Evolutionary conservation across 306 rosid species (phyloP).

Genomic region (Gastrolobium villosum): DNA sequence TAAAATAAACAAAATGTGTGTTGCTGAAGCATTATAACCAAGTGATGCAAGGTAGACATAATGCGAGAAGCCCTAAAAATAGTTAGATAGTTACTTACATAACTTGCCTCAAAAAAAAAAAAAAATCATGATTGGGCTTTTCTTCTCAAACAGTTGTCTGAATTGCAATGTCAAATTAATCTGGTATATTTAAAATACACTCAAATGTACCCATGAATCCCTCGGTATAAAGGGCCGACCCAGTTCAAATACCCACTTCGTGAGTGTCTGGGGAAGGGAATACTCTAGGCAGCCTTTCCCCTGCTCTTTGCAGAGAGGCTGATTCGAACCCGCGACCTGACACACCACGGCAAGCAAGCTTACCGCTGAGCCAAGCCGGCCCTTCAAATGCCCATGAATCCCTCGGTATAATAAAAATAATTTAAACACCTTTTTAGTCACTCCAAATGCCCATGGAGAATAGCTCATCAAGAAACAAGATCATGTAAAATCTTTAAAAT

Average conservation of each 20-base stretch:
- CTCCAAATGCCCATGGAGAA: constrained; percentile 25
- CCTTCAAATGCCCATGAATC: constrained; percentile 10
- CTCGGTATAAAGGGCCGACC: neutral
- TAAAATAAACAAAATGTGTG: constrained; percentile 7
- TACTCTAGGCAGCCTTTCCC: too few species aligned
- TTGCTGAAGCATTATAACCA: constrained; percentile 25
- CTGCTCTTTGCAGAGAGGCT: too few species aligned
- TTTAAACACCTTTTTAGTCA: neutral
- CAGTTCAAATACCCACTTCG: too few species aligned
- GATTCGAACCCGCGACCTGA: too few species aligned
- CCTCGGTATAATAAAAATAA: neutral
- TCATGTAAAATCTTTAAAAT: constrained; percentile 16
- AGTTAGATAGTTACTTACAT: neutral
- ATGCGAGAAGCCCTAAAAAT: neutral
- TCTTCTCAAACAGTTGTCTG: constrained; percentile 13
- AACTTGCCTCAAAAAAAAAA: neutral
- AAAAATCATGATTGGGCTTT: neutral
- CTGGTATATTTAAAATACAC: neutral
- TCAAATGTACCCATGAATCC: constrained; percentile 7
- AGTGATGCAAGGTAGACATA: constrained; percentile 2
- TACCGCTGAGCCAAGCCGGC: too few species aligned
- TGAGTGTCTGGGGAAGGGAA: too few species aligned
- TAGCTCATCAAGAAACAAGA: constrained; percentile 2
- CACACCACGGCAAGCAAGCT: too few species aligned
- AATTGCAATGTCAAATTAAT: constrained; percentile 25